phyloP scores from a whole-genome alignment of 2,329 filamentous ascomycete genomes.

The Ceratocystiopsis sp. region DNA sequence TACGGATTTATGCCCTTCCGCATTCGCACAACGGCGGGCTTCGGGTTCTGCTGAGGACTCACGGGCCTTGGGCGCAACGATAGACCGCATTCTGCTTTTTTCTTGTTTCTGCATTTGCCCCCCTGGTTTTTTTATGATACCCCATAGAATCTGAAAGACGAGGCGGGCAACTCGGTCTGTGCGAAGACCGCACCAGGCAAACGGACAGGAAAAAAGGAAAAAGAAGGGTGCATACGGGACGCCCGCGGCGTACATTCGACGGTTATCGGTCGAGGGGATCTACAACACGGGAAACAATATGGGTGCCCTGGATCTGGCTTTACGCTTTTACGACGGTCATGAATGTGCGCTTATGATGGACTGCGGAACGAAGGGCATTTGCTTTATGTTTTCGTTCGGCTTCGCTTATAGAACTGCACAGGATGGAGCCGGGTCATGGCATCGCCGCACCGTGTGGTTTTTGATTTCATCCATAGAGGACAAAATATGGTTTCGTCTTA shows the following conservation, averaged over 20 bases:
- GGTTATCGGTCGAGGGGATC: constrained; percentile 12
- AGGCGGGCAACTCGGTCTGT: constrained; percentile 13
- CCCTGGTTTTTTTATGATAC: constrained; percentile 21
- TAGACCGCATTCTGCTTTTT: constrained; percentile 17
- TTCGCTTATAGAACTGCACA: constrained; percentile 13
- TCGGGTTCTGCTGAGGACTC: constrained; percentile 14
- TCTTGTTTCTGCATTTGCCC: constrained; percentile 17
- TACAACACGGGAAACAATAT: constrained; percentile 9
- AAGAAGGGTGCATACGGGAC: constrained; percentile 6
- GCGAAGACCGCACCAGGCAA: constrained; percentile 8
- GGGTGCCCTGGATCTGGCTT: constrained; percentile 15
- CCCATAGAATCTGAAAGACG: constrained; percentile 20
- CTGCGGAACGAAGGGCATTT: constrained; percentile 18
- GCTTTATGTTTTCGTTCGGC: constrained; percentile 11
- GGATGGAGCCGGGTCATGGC: constrained; percentile 15
- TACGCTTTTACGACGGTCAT: constrained; percentile 21
- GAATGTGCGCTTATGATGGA: constrained; percentile 19
- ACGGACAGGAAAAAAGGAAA: constrained; percentile 6
- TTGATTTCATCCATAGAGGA: constrained; percentile 7
- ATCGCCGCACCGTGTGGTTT: constrained; percentile 16
- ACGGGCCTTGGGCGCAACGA: constrained; percentile 14
- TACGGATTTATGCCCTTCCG: constrained; percentile 13
- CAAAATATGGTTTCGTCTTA: no score
- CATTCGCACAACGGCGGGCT: constrained; percentile 17
- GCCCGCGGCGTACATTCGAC: no score